Conservation (phyloP, 345 rosid species). For the Eucalyptus marginata region DNA sequence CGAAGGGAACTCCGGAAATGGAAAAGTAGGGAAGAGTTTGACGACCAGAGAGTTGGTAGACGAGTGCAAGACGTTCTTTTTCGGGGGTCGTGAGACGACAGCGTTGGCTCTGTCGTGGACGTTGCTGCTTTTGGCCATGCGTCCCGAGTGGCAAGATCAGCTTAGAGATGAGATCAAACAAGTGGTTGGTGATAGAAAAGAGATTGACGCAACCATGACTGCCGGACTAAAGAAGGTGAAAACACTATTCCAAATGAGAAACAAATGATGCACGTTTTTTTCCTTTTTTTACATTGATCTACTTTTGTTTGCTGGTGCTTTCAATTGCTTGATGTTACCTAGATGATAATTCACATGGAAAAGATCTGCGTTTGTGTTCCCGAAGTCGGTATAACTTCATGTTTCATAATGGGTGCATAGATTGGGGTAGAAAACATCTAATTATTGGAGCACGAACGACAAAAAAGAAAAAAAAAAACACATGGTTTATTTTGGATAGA, state of each 20-base stretch:
- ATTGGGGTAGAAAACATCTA: neutral
- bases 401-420: neutral
- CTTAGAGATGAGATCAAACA: conserved; percentile 63
- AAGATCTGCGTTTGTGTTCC: neutral
- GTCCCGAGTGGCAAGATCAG: conserved; percentile 66
- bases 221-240: conserved; percentile 75
- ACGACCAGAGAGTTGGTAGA: conserved; percentile 56
- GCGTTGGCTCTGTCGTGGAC: conserved; percentile 84
- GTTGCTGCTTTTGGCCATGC: conserved; percentile 54
- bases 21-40: conserved; percentile 26
- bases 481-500: neutral
- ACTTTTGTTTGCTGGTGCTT: neutral
- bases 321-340: neutral
- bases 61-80: conserved; percentile 89
- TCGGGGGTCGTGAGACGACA: conserved; percentile 84
- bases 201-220: conserved; percentile 42
- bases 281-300: neutral
- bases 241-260: neutral
- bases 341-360: neutral
- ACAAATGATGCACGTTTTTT: neutral
- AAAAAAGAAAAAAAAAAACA: too few relatives aligned
- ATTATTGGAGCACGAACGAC: neutral
- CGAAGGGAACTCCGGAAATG: conserved; percentile 4
- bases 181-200: conserved; percentile 36
- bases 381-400: neutral